Evolutionary conservation across 257 asterid species (phyloP).

Genomic region (Agastache rugosa): DNA sequence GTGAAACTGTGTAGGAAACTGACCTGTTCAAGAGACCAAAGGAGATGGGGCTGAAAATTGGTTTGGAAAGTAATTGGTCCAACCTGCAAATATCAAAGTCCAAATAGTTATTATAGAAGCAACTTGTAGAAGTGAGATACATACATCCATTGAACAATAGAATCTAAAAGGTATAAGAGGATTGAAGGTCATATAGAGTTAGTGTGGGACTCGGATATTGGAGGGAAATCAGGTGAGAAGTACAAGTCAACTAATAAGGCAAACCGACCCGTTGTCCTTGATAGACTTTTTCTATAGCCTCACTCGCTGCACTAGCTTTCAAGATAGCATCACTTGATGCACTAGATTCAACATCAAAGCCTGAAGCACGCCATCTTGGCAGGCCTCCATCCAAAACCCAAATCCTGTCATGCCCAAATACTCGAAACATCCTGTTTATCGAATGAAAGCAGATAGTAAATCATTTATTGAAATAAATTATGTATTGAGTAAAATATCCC

Average conservation of each 20-base stretch:
- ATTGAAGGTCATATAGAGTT: conserved; percentile 3
- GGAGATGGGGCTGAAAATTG: conserved; percentile 76
- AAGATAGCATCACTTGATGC: conserved; percentile 93
- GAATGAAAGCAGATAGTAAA: conserved; percentile 30
- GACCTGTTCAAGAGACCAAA: conserved; percentile 96
- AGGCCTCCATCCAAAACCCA: conserved; percentile 98
- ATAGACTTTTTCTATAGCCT: conserved; percentile 92
- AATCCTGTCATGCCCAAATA: conserved; percentile 87
- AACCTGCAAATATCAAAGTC: conserved; percentile 61
- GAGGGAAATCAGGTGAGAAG: conserved; percentile 9
- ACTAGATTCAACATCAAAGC: conserved; percentile 85
- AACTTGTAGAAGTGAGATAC: conserved; percentile 3
- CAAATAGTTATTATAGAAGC: conserved; percentile 25
- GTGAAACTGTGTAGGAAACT: conserved; percentile 11
- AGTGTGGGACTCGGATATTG: conserved; percentile 1
- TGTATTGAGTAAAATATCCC: conserved; percentile 9
- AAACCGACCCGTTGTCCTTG: conserved; percentile 64
- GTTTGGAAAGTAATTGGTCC: conserved; percentile 82
- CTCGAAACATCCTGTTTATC: conserved; percentile 93
- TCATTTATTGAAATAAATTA: conserved; percentile 4
- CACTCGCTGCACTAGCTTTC: conserved; percentile 99
- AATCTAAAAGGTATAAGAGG: background rate
- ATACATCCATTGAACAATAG: background rate
- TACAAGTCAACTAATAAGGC: conserved; percentile 2
- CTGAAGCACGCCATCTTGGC: conserved; percentile 95